Evolutionary conservation across 805 yeast genomes (phyloP), one percentile per base, ranked within the genome.

Genomic region (Sungouiozyma intestinalis): DNA sequence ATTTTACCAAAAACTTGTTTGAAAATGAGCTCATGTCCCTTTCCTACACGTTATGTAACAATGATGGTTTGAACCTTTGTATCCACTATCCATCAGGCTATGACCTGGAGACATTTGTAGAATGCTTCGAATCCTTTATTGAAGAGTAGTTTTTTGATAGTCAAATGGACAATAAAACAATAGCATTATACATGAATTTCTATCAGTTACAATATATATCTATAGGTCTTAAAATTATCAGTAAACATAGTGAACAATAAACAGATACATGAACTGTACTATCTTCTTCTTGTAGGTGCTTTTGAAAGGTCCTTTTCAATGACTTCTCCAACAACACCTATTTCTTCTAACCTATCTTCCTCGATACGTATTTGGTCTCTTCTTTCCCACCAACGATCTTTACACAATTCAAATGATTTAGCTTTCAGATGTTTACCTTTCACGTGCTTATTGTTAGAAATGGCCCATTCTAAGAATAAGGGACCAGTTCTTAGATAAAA

Each of bases 351-450:
- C 57, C 79, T 77, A 52, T 90, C 97, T 65, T 90, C 98, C 40
- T 85, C 83, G 34, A 77, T 73, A 59, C 94, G 79, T 18, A 90
- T 80, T 54, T 80, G 90, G 53, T 90, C 97, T 66, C 97, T 79
- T 67, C 97, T 82, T 60, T 90, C 97, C 97, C 97, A 90, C 92
- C 95, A 90, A 66, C 98, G 77, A 50, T 82, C 90, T 63, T 88
- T 95, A 60, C 92, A 82, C 46, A 90, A 65, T 48, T 87, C 96
- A 58, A 90, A 90, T 0, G 97, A 81, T 36, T 85, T 82, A 42
- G 81, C 80, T 66, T 90, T 88, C 62, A 90, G 72, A 55, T 84
- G 81, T 60, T 90, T 90, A 41, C 96, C 97, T 54, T 94, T 76
- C 13, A 86, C 80, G 44, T 83, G 88, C 51, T 83, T 73, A 52